These are phyloP conservation scores for Amylocarpus encephaloides DNA, from an alignment of 2,329 filamentous ascomycete genomes.

Conservation along the genomic window DNA sequence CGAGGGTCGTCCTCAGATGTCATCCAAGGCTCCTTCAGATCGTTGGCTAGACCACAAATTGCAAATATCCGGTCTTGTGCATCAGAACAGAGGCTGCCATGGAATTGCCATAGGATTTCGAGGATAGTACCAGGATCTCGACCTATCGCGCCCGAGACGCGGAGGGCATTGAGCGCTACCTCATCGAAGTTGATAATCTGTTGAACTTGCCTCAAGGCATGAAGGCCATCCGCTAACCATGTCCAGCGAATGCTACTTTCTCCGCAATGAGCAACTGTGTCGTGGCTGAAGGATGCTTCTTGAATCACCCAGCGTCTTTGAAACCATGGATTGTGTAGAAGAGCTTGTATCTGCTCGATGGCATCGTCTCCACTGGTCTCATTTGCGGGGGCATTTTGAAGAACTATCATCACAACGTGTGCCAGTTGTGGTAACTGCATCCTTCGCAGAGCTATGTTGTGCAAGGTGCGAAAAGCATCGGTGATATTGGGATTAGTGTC, in stretches of 20 bases:
- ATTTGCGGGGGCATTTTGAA: neutral
- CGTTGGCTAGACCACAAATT: neutral
- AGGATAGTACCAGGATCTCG: neutral
- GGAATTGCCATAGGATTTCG: neutral
- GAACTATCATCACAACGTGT: neutral
- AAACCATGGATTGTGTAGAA: neutral
- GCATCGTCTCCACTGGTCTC: neutral
- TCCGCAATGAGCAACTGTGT: neutral
- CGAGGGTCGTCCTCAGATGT: neutral
- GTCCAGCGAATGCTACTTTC: neutral
- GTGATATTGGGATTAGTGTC: neutral
- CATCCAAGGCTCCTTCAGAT: neutral
- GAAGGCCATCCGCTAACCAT: neutral
- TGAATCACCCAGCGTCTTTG: neutral
- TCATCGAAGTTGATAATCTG: neutral
- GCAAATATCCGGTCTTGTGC: neutral
- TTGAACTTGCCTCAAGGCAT: neutral
- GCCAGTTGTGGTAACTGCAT: neutral
- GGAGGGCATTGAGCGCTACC: neutral
- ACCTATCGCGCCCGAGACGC: neutral
- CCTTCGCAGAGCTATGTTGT: neutral
- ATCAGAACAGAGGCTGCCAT: neutral
- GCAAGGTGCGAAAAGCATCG: neutral
- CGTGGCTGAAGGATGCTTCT: neutral
- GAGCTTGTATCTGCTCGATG: neutral